phyloP scores from a whole-genome alignment of 2,329 filamentous ascomycete genomes.

The Pestalotiopsis fici region DNA sequence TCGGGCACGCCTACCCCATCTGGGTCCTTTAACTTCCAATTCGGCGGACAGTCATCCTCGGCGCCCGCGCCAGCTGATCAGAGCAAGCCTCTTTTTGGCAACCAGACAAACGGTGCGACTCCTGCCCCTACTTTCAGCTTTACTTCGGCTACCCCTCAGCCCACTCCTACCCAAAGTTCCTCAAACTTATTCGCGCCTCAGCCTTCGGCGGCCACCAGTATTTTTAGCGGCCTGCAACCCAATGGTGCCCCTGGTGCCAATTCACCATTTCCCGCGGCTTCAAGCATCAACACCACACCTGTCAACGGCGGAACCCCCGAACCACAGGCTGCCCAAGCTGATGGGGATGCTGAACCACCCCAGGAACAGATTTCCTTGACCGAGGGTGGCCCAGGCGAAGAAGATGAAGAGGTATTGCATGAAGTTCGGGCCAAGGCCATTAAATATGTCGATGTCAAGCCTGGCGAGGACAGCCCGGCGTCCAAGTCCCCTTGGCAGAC shows the following conservation, averaged over 20 bases:
- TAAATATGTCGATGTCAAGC: conserved; percentile 54
- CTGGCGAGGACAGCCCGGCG: conserved; percentile 47
- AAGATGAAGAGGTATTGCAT: conserved; percentile 70
- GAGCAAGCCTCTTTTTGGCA: conserved; percentile 22
- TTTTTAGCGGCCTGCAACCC: conserved; percentile 25
- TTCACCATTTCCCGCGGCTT: conserved; percentile 53
- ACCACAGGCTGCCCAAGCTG: conserved; percentile 38
- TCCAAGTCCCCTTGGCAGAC: conserved; percentile 65
- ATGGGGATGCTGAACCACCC: conserved; percentile 51
- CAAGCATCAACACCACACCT: conserved; percentile 62
- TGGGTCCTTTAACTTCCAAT: conserved; percentile 24
- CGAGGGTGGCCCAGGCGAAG: conserved; percentile 66
- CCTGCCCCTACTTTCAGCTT: conserved; percentile 37
- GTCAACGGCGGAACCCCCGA: conserved; percentile 57
- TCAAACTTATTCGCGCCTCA: conserved; percentile 27
- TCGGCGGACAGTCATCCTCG: conserved; percentile 24
- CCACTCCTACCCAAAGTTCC: conserved; percentile 26
- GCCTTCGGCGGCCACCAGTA: conserved; percentile 23
- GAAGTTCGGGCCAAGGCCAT: conserved; percentile 72
- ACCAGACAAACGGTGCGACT: conserved; percentile 25
- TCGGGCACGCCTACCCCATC: conserved; percentile 20
- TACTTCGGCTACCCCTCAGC: conserved; percentile 29
- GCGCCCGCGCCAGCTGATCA: conserved; percentile 23
- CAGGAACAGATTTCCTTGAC: conserved; percentile 73
- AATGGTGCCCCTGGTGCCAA: conserved; percentile 41